These are phyloP conservation scores for Beauveria pseudobassiana DNA, from an alignment of 2,329 filamentous ascomycete species.

Conservation along the genomic window DNA sequence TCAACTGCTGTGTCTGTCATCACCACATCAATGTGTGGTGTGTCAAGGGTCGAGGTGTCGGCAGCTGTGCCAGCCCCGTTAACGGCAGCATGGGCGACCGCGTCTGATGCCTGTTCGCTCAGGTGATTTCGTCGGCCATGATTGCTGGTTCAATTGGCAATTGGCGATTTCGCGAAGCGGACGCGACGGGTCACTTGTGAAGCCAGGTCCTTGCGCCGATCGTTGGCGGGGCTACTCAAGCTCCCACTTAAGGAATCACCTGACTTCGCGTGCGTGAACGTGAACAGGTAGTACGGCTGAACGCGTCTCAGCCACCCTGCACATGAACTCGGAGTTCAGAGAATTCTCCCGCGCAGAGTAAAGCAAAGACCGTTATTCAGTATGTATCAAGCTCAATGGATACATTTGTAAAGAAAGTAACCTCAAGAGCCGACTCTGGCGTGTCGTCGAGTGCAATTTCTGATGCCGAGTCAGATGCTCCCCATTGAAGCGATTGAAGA, in stretches of 20 bases:
- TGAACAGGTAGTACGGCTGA: neutral
- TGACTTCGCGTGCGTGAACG: slow-evolving; percentile 9
- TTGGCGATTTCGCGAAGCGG: neutral
- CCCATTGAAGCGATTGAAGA: slow-evolving; percentile 26
- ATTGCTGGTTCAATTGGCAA: neutral
- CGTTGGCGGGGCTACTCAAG: neutral
- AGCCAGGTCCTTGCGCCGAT: neutral
- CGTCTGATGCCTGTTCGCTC: slow-evolving; percentile 12
- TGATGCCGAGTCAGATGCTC: neutral
- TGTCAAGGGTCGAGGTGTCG: slow-evolving; percentile 12
- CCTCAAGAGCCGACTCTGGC: neutral
- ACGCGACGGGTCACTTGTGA: neutral
- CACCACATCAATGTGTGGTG: slow-evolving; percentile 29
- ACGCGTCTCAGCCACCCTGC: slow-evolving; percentile 5
- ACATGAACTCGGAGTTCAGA: neutral
- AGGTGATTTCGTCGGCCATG: slow-evolving; percentile 26
- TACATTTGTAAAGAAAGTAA: slow-evolving; percentile 13
- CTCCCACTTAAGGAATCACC: slow-evolving; percentile 5
- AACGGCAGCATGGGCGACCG: neutral
- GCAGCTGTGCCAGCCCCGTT: neutral
- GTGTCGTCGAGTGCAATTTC: neutral
- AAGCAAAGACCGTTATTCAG: neutral
- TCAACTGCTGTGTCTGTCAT: slow-evolving; percentile 38
- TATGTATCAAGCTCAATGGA: neutral
- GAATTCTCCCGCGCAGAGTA: neutral